Conservation (phyloP, 805 yeast genomes). For the Wickerhamomyces bovis region DNA sequence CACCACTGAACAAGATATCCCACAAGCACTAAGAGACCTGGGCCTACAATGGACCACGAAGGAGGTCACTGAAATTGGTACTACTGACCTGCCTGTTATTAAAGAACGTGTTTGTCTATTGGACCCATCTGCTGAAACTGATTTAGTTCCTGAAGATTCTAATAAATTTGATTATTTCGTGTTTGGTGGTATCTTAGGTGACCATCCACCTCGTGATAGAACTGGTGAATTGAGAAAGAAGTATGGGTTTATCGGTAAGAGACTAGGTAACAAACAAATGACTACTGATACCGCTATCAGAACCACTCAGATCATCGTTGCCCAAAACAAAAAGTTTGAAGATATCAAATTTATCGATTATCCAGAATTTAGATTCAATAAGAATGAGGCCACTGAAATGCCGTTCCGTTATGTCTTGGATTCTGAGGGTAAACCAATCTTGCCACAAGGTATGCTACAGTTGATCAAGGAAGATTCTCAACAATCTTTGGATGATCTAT, state of each 20-base stretch:
- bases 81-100: slow-evolving; percentile 33
- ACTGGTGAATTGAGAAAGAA: slow-evolving; percentile 80
- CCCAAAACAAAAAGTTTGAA: slow-evolving; percentile 51
- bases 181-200: slow-evolving; percentile 95
- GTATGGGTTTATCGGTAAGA: slow-evolving; percentile 81
- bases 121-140: slow-evolving; percentile 81
- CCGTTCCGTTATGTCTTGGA: slow-evolving; percentile 88
- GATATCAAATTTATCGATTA: slow-evolving; percentile 82
- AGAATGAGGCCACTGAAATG: slow-evolving; percentile 94
- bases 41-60: slow-evolving; percentile 79
- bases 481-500: slow-evolving; percentile 68
- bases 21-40: slow-evolving; percentile 47
- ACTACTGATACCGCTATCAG: slow-evolving; percentile 97
- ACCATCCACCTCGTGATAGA: slow-evolving; percentile 87
- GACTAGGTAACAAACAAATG: slow-evolving; percentile 88
- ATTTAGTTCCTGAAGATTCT: slow-evolving; percentile 66
- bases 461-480: slow-evolving; percentile 82
- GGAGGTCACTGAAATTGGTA: slow-evolving; percentile 48
- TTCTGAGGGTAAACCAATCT: slow-evolving; percentile 59
- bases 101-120: slow-evolving; percentile 67
- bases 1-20: slow-evolving; percentile 59
- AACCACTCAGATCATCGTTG: slow-evolving; percentile 78
- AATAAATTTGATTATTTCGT: slow-evolving; percentile 76
- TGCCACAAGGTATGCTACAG: slow-evolving; percentile 88
- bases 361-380: slow-evolving; percentile 86